Evolutionary conservation across 2,329 filamentous ascomycete species (phyloP).

Genomic region (Alternaria sp.): DNA sequence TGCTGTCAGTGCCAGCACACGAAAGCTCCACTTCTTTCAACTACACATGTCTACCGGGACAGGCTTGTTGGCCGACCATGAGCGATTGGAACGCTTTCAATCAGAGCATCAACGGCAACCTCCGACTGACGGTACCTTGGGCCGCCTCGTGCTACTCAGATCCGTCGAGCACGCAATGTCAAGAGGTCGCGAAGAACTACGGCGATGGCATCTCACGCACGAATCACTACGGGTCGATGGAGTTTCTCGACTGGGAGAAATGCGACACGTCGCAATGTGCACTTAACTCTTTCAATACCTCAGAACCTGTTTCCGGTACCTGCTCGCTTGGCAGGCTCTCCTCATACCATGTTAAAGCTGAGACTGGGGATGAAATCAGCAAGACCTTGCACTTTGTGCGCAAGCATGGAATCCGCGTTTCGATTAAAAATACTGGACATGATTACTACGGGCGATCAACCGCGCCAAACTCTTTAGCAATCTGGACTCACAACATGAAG

Average conservation of each 20-base stretch:
- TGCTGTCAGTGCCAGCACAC: not conserved
- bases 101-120: slow-evolving; percentile 36
- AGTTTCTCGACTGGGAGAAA: slow-evolving; percentile 45
- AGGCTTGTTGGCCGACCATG: slow-evolving; percentile 45
- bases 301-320: slow-evolving; percentile 29
- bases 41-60: slow-evolving; percentile 44
- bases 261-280: slow-evolving; percentile 40
- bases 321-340: slow-evolving; percentile 44
- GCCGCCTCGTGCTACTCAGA: slow-evolving; percentile 39
- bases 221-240: slow-evolving; percentile 41
- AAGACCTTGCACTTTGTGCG: slow-evolving; percentile 37
- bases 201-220: slow-evolving; percentile 34
- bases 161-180: slow-evolving; percentile 27
- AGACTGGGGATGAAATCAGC: slow-evolving; percentile 32
- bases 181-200: slow-evolving; percentile 28
- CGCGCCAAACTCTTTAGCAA: slow-evolving; percentile 40
- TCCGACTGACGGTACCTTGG: slow-evolving; percentile 40
- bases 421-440: slow-evolving; percentile 48
- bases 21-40: slow-evolving; percentile 16
- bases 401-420: slow-evolving; percentile 40
- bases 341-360: slow-evolving; percentile 42
- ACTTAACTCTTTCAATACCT: slow-evolving; percentile 34
- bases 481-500: slow-evolving; percentile 48
- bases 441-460: slow-evolving; percentile 46
- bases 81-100: slow-evolving; percentile 43